Conservation (phyloP, 2,329 filamentous ascomycete genomes). For the Colletotrichum sp. region DNA sequence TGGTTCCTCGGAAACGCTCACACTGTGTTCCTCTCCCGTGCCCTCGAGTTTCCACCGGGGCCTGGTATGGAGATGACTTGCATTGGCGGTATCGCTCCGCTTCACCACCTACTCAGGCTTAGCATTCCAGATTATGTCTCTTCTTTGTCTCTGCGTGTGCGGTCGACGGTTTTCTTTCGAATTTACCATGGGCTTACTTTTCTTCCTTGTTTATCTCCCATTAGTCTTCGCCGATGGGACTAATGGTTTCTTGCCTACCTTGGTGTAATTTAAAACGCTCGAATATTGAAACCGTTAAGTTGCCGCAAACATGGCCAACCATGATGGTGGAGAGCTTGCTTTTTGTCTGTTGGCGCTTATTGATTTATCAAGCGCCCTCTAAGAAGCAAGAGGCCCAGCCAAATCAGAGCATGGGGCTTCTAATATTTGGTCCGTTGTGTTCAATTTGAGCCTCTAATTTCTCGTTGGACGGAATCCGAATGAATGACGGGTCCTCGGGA, state of each 20-base stretch:
- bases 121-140: not conserved
- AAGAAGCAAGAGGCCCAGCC: not conserved
- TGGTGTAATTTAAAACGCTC: not conserved
- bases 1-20: not conserved
- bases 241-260: too few species aligned
- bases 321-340: not conserved
- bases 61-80: not conserved
- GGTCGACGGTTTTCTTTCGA: not conserved
- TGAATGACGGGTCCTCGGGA: not conserved
- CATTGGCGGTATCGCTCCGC: not conserved
- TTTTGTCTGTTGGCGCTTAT: not conserved
- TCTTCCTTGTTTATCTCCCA: not conserved
- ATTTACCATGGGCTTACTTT: not conserved
- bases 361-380: not conserved
- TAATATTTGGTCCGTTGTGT: too few species aligned
- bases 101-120: not conserved
- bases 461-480: too few species aligned
- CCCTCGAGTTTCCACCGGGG: not conserved
- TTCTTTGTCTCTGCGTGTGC: not conserved
- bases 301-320: not conserved
- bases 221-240: too few species aligned
- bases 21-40: conserved; percentile 4
- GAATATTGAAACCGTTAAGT: not conserved
- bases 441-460: too few species aligned
- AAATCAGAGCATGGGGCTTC: not conserved